Evolutionary conservation across 148 eudicot species (phyloP), one percentile per base, ranked within the genome.

Genomic region (Rhododendron henanense): DNA sequence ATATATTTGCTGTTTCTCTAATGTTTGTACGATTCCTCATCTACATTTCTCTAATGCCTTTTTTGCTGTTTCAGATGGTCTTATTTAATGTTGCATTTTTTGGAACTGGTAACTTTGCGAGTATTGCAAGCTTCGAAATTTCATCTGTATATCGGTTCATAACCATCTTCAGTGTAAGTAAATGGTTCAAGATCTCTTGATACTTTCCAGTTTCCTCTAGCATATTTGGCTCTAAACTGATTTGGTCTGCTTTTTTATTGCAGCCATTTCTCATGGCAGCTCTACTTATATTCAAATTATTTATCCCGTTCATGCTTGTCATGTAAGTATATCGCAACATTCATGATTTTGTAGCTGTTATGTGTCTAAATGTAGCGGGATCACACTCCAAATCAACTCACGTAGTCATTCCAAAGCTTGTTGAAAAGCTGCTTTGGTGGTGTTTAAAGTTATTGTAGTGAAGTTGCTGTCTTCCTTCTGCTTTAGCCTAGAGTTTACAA

Each of bases 181-280:
- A 59, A 82, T 45, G 35, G 21, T 82, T 50, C 39, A 47, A 78
- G 28, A 2, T 48, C 76, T 23, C 50, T 8, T 76, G 41, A 25
- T 82, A 37, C 31, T 33, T 53, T 83, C 41, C 61, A 0, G 74
- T 53, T 77, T 74, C 81, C 28, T 57, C 25, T 65, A 16, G 33
- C 21, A 25, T 10, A n/a, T 55, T 31, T 84, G 84, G 82, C 59
- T 73, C 11, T 84, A 83, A 85, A 83, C 90, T 88, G 77, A 90
- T 65, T 4, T 79, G 83, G 82, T 84, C 63, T 88, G 51, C 86
- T 83, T 79, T 63, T 80, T 19, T 21, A n/a, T 89, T 90, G 91
- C 97, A 96, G 99, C 99, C 98, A 21, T 95, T 96, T 90, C 92
- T 96, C 88, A 96, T 96, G 99, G 92, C 99, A 83, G 97, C 94